Evolutionary conservation across 331 rosid species (phyloP), one percentile per base, ranked within the genome.

Genomic region (Acacia concinna): DNA sequence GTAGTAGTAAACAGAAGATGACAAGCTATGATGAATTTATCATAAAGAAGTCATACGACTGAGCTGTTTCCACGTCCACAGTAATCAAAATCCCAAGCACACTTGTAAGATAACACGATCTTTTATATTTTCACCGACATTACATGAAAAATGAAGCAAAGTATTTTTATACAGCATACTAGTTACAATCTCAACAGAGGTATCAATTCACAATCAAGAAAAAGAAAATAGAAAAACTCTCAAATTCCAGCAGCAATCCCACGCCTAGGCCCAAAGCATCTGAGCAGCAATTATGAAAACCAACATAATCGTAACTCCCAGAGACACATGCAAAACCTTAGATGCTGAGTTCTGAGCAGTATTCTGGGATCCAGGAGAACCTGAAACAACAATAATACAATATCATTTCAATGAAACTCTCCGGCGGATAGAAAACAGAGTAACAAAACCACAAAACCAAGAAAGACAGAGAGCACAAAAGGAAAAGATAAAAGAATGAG

Each of bases 291-390:
- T 35, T 28, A 34, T 67, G 8, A 63, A 15, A 47, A 69, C 79
- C 17, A 71, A 12, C 11, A 73, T 60, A 20, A 37, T 14, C 3
- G 70, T 5, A 15, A 73, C 51, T 14, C 54, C 73, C 31, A 0
- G 5, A 7, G 87, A 66, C 68, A 63, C 20, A 1, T 25, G 13
- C 54, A 41, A 8, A 7, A 7, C 8, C 49, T 43, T 62, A 13
- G 68, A 32, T 18, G 83, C 81, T 9, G 87, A 77, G 68, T 68
- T 77, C 27, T 57, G 59, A 41, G 59, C 70, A 13, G 78, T 49
- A 28, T 81, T 78, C 11, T 1, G 12, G 8, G 85, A 74, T 12
- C 80, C 81, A 32, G 62, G 78, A 15, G 86, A 79, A 83, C 47
- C 86, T 82, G 80, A 63, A 82, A 68, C 27, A 27, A 34, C 34